These are phyloP conservation scores for Myrica gale DNA, from an alignment of 306 rosid genomes.

Conservation along the genomic window DNA sequence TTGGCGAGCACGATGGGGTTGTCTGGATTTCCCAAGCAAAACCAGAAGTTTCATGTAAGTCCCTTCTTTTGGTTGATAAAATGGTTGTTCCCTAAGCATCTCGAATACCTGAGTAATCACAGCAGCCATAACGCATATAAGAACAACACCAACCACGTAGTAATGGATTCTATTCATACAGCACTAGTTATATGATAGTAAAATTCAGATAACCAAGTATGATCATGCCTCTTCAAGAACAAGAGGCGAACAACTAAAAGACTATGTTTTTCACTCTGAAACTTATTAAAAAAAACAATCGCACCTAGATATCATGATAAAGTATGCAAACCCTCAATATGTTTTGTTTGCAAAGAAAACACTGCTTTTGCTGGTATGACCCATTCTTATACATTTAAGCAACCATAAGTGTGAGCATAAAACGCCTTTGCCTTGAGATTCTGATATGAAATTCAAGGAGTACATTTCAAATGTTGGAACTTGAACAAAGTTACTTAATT, in stretches of 20 bases:
- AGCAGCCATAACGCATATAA: conserved; percentile 14
- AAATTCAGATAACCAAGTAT: not conserved
- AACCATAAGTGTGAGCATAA: not conserved
- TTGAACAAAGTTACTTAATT: not conserved
- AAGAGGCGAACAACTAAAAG: not conserved
- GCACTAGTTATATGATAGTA: conserved; percentile 3
- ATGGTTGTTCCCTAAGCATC: conserved; percentile 86
- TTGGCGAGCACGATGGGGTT: conserved; percentile 65
- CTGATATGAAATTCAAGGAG: not conserved
- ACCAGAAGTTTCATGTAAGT: conserved; percentile 88
- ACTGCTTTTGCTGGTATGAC: not conserved
- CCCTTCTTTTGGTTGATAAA: conserved; percentile 92
- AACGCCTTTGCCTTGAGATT: not conserved
- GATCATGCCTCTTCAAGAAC: not conserved
- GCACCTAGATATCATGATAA: not conserved
- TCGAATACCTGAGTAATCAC: conserved; percentile 63
- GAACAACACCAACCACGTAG: not conserved
- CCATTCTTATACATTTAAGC: not conserved
- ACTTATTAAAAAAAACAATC: not conserved
- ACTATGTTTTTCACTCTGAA: not conserved
- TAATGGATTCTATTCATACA: not conserved
- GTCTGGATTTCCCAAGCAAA: conserved; percentile 80
- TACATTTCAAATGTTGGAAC: not conserved
- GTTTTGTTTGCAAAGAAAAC: not conserved
- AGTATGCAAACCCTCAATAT: not conserved